Base-by-base conservation (phyloP, 805 yeast genomes). In the Lachancea cidri region DNA sequence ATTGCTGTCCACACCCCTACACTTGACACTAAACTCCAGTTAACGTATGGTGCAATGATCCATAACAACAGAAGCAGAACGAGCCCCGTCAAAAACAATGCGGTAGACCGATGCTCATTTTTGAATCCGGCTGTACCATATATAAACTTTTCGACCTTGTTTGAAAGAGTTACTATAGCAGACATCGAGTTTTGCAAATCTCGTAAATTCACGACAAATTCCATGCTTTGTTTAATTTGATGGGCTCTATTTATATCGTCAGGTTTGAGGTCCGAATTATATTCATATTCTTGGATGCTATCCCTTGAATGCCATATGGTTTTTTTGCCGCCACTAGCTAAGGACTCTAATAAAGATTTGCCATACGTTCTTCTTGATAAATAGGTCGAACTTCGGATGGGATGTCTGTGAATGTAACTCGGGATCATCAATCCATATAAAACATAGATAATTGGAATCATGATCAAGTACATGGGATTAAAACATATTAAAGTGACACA, bases 111-210 rank as follows among this genome's bases (percentile, higher is more conserved):
- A 35, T 75, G 68, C 50, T 86, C 94, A 57, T 86, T 83, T 48
- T 70, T 71, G 55, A 86, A 86, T 7, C 83, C 83, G 20, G 83
- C 83, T 4, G 81, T 71, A 9, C 81, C 83, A 50, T 69, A 73
- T 51, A 79, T 66, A 41, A 79, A 71, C 27, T 64, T 64, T 43
- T 84, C 87, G 5, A 74, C 59, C 14, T 65, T 60, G 16, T 80
- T 79, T 38, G 77, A 63, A 0, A 70, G 54, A 13, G 67, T 62
- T 18, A 85, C 68, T 5, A 81, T 43, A 39, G 74, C 75, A 0
- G 81, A 67, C 14, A 86, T 75, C 27, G 78, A 60, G 46, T 78
- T 77, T 57, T 86, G 95, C 19, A 85, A 66, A 54, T 85, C 91
- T 43, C 85, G 71, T 79, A 86, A 71, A 50, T 82, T 85, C 44